Evolutionary conservation across 257 asterid species (phyloP).

Genomic region (Salvia rosmarinus): DNA sequence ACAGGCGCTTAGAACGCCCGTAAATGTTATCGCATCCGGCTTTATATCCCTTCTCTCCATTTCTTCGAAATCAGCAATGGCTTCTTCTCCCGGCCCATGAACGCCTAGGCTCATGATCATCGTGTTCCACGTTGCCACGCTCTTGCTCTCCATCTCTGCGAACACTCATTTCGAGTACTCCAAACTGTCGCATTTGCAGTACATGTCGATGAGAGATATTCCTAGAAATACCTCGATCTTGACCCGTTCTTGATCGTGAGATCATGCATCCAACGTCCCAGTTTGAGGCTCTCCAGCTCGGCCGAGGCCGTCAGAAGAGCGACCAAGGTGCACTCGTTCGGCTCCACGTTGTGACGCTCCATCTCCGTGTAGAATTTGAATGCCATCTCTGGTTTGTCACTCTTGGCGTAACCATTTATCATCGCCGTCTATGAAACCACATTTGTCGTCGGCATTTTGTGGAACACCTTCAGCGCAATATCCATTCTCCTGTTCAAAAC

Average conservation of each 20-base stretch:
- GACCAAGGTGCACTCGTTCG: conserved; percentile 57
- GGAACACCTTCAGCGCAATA: conserved; percentile 46
- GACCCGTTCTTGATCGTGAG: conserved; percentile 51
- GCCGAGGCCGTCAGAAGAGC: conserved; percentile 48
- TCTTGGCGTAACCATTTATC: conserved; percentile 53
- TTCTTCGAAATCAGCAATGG: conserved; percentile 44
- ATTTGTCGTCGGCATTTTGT: conserved; percentile 51
- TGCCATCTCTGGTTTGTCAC: conserved; percentile 52
- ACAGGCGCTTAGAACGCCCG: conserved; percentile 50
- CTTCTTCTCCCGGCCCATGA: conserved; percentile 51
- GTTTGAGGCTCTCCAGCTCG: conserved; percentile 43
- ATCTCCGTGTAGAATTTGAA: conserved; percentile 46
- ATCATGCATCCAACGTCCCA: conserved; percentile 52
- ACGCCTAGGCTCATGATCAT: conserved; percentile 64
- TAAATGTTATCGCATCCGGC: conserved; percentile 54
- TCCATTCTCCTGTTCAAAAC: conserved; percentile 41
- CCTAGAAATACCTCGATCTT: conserved; percentile 52
- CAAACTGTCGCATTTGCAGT: conserved; percentile 61
- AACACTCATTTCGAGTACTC: conserved; percentile 50
- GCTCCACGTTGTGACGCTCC: conserved; percentile 40
- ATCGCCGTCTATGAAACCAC: conserved; percentile 60
- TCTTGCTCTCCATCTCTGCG: conserved; percentile 44
- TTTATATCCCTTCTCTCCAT: conserved; percentile 46
- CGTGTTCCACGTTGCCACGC: conserved; percentile 53
- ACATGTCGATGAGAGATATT: conserved; percentile 61